A percentile compares a stretch with the other conserved stretches of the same genome.
phyloP scores from a whole-genome alignment of 2,329 filamentous ascomycete genomes.

The Diaporthe caulivora region DNA sequence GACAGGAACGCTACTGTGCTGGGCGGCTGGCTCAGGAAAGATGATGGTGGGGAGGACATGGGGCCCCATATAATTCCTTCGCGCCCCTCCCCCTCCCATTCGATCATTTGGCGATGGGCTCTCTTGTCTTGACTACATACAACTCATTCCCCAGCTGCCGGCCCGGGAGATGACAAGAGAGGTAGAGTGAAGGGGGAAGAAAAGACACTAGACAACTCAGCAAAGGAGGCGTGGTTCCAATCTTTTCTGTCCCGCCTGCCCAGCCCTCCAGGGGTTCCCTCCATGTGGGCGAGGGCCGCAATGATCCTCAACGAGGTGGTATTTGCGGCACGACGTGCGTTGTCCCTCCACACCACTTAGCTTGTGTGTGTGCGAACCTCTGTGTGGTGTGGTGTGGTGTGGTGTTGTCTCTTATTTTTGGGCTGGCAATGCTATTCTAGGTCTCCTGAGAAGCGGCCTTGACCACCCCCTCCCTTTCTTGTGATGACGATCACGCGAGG shows the following conservation, averaged over 20 bases:
- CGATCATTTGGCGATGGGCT: conserved; percentile 16
- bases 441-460: conserved; percentile 24
- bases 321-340: conserved; percentile 35
- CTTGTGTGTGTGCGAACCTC: not conserved
- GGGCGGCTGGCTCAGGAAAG: conserved; percentile 29
- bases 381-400: not conserved
- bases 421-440: conserved; percentile 27
- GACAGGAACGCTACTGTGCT: conserved; percentile 40
- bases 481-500: conserved; percentile 22
- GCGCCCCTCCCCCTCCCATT: conserved; percentile 38
- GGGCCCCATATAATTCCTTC: conserved; percentile 32
- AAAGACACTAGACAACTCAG: conserved; percentile 37
- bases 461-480: not conserved
- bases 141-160: conserved; percentile 33
- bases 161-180: conserved; percentile 11
- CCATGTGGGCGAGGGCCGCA: conserved; percentile 30
- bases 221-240: conserved; percentile 35
- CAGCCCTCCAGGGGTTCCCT: conserved; percentile 30
- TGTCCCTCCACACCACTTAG: conserved; percentile 33
- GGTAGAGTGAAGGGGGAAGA: not conserved
- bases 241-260: conserved; percentile 25
- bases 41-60: not conserved
- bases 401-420: conserved; percentile 17
- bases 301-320: conserved; percentile 33
- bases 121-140: conserved; percentile 25